These are phyloP conservation scores for Epichloe aotearoae DNA, from an alignment of 2,329 filamentous ascomycete genomes.

Conservation along the genomic window DNA sequence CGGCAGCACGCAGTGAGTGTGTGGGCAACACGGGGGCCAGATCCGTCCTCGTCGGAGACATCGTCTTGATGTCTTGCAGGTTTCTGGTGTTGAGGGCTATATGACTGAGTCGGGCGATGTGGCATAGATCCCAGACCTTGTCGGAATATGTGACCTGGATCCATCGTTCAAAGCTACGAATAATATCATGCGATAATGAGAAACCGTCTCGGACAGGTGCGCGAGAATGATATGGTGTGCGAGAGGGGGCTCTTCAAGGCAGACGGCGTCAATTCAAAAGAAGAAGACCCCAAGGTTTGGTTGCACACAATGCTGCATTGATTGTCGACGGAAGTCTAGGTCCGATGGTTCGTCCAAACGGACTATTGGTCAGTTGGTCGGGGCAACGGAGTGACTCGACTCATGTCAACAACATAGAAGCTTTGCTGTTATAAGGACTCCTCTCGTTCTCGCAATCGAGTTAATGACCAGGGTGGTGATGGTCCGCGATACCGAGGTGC, in stretches of 20 bases:
- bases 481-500: not conserved
- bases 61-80: constrained; percentile 24
- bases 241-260: not conserved
- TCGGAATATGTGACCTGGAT: constrained; percentile 45
- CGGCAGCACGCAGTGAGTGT: constrained; percentile 70
- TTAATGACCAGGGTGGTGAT: not conserved
- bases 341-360: not conserved
- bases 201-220: not conserved
- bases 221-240: not conserved
- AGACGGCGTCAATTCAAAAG: constrained; percentile 3
- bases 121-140: constrained; percentile 38
- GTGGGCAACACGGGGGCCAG: constrained; percentile 55
- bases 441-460: not conserved
- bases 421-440: not conserved
- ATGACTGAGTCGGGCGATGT: constrained; percentile 22
- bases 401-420: not conserved
- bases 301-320: not conserved
- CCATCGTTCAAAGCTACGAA: constrained; percentile 29
- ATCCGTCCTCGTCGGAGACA: constrained; percentile 34
- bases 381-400: not conserved
- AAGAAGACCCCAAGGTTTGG: not conserved
- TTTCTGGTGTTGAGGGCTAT: constrained; percentile 18
- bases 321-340: not conserved
- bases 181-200: not conserved
- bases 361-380: not conserved